A percentile compares a stretch with the other conserved stretches of the same genome.
These are phyloP conservation scores for Eucalyptus virginea DNA, from an alignment of 345 rosid genomes.

Conservation along the genomic window DNA sequence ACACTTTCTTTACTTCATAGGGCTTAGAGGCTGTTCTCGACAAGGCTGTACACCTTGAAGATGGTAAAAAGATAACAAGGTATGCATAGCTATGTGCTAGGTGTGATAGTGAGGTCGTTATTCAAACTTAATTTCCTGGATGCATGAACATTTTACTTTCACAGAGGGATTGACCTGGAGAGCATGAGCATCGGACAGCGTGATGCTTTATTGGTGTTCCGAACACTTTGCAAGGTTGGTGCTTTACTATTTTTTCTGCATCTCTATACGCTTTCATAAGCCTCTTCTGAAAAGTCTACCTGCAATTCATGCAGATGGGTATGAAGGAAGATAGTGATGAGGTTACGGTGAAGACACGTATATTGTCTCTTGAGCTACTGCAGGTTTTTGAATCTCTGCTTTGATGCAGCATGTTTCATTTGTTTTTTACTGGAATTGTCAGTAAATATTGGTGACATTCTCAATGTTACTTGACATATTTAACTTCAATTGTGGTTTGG, in stretches of 20 bases:
- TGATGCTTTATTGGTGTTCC: constrained; percentile 91
- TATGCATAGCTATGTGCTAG: constrained; percentile 5
- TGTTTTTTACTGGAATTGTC: background rate
- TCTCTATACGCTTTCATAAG: constrained; percentile 5
- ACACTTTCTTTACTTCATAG: constrained; percentile 13
- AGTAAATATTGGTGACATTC: background rate
- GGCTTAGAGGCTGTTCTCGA: constrained; percentile 98
- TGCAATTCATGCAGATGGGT: constrained; percentile 60
- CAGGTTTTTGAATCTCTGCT: constrained; percentile 42
- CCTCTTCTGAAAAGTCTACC: background rate
- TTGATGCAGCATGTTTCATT: background rate
- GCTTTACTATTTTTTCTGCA: background rate
- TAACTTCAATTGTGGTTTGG: background rate
- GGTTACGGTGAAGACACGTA: constrained; percentile 82
- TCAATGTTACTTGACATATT: background rate
- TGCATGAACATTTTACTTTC: background rate
- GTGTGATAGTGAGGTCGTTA: background rate
- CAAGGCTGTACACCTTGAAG: constrained; percentile 93
- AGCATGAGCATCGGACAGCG: constrained; percentile 91
- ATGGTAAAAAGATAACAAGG: constrained; percentile 88
- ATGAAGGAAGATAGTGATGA: constrained; percentile 99
- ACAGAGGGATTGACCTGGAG: constrained; percentile 88
- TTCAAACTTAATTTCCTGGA: background rate
- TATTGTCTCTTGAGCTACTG: constrained; percentile 94
- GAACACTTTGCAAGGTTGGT: constrained; percentile 97